Percentiles rank a stretch among this genome's conserved stretches.
These are phyloP conservation scores for Dothistroma septosporum DNA, from an alignment of 2,329 filamentous ascomycete species.

Conservation along the genomic window DNA sequence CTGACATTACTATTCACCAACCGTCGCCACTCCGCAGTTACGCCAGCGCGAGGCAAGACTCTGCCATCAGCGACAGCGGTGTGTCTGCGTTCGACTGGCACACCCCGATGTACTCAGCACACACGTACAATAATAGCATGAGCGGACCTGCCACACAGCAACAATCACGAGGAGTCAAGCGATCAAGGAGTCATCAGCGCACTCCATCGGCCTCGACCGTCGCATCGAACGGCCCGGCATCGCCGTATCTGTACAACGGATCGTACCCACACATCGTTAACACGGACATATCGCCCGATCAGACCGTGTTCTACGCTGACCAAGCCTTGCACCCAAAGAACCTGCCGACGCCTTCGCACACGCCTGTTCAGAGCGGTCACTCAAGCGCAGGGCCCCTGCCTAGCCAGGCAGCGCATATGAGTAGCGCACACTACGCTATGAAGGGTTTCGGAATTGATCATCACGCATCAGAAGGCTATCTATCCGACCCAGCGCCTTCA, in stretches of 20 bases:
- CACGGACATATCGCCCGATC: conserved; percentile 43
- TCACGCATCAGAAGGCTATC: conserved; percentile 48
- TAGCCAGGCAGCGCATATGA: conserved; percentile 31
- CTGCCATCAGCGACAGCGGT: conserved; percentile 12
- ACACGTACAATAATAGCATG: conserved; percentile 25
- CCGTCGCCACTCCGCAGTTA: conserved; percentile 6
- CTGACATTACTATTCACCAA: not conserved
- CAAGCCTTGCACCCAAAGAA: conserved; percentile 48
- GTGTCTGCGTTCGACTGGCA: conserved; percentile 19
- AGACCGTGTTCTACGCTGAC: conserved; percentile 36
- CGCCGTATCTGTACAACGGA: conserved; percentile 39
- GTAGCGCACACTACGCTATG: conserved; percentile 57
- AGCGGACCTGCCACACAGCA: conserved; percentile 21
- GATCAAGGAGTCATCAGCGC: conserved; percentile 30
- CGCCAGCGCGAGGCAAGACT: conserved; percentile 13
- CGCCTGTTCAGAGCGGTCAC: conserved; percentile 51
- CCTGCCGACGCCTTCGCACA: conserved; percentile 54
- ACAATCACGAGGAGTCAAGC: conserved; percentile 20
- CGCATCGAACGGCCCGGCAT: conserved; percentile 43
- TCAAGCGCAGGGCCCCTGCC: conserved; percentile 32
- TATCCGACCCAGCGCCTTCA: conserved; percentile 51
- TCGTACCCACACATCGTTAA: conserved; percentile 42
- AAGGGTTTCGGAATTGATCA: conserved; percentile 55
- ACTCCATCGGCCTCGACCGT: conserved; percentile 40
- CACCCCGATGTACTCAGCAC: conserved; percentile 20